These are phyloP conservation scores for Clitopilus hobsonii DNA, from an alignment of 768 basidiomycete genomes.

Conservation along the genomic window DNA sequence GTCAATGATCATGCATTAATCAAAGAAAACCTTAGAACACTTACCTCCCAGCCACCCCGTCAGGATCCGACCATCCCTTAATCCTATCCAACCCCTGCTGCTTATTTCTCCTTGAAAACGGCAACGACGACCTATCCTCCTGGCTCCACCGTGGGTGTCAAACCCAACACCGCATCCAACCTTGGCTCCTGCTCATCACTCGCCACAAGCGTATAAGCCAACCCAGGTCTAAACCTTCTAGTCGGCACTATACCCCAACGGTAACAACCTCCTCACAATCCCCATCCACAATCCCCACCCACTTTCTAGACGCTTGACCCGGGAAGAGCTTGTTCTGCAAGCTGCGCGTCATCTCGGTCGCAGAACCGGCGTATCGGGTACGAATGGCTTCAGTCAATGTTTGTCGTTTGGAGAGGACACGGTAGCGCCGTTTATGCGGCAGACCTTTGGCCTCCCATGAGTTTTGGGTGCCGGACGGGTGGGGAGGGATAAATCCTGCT, in stretches of 20 bases:
- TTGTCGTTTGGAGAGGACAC: slow-evolving; percentile 47
- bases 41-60: slow-evolving; percentile 95
- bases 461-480: slow-evolving; percentile 58
- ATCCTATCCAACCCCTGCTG: slow-evolving; percentile 24
- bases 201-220: slow-evolving; percentile 94
- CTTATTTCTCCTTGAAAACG: slow-evolving; percentile 20
- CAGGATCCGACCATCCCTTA: slow-evolving; percentile 63
- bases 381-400: slow-evolving; percentile 43
- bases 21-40: slow-evolving; percentile 15
- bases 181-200: slow-evolving; percentile 78
- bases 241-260: slow-evolving; percentile 72
- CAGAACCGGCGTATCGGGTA: slow-evolving; percentile 46
- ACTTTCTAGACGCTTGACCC: slow-evolving; percentile 82
- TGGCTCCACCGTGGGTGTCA: slow-evolving; percentile 73
- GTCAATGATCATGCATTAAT: slow-evolving; percentile 2
- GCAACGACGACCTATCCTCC: background rate
- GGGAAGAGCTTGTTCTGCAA: slow-evolving; percentile 79
- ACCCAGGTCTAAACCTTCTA: slow-evolving; percentile 83
- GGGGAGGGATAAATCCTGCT: slow-evolving; percentile 52
- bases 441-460: slow-evolving; percentile 80
- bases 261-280: slow-evolving; percentile 68
- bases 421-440: slow-evolving; percentile 93
- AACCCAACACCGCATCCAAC: slow-evolving; percentile 80
- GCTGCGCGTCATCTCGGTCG: slow-evolving; percentile 54
- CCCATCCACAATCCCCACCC: too few species aligned